phyloP scores from a whole-genome alignment of 2,329 filamentous ascomycete species.

The Pezicula carpinea region DNA sequence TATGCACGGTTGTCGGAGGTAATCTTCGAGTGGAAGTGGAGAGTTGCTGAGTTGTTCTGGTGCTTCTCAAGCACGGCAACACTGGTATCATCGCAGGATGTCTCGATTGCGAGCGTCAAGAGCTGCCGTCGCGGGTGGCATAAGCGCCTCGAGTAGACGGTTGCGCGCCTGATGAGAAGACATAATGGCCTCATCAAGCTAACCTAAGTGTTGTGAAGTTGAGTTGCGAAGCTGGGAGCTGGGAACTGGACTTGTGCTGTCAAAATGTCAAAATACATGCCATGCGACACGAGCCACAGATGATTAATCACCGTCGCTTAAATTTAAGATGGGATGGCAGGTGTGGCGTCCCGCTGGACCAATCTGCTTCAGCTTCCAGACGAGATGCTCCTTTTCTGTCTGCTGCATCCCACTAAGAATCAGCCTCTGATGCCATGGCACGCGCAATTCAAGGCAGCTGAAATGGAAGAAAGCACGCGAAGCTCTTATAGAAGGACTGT shows the following conservation, averaged over 20 bases:
- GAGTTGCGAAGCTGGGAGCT: not conserved
- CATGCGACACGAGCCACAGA: not conserved
- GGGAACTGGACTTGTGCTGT: conserved; percentile 2
- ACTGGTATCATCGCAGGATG: conserved; percentile 89
- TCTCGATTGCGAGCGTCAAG: conserved; percentile 70
- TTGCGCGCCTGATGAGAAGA: conserved; percentile 17
- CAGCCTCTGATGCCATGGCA: too few species aligned
- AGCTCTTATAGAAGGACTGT: too few species aligned
- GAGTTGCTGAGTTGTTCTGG: conserved; percentile 37
- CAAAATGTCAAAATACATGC: too few species aligned
- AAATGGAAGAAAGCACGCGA: too few species aligned
- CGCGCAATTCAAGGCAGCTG: too few species aligned
- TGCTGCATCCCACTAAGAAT: too few species aligned
- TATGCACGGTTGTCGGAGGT: conserved; percentile 74
- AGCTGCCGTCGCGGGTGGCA: conserved; percentile 31
- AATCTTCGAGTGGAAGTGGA: conserved; percentile 77
- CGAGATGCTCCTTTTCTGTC: too few species aligned
- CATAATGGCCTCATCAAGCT: conserved; percentile 27
- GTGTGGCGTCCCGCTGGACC: not conserved
- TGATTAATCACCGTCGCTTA: not conserved
- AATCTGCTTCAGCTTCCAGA: too few species aligned
- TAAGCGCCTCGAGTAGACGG: not conserved
- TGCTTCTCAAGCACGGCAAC: conserved; percentile 72
- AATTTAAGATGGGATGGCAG: not conserved
- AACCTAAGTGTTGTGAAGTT: conserved; percentile 2